Evolutionary conservation across 345 rosid species (phyloP), one percentile per base, ranked within the genome.

Genomic region (Trapa bicornis): DNA sequence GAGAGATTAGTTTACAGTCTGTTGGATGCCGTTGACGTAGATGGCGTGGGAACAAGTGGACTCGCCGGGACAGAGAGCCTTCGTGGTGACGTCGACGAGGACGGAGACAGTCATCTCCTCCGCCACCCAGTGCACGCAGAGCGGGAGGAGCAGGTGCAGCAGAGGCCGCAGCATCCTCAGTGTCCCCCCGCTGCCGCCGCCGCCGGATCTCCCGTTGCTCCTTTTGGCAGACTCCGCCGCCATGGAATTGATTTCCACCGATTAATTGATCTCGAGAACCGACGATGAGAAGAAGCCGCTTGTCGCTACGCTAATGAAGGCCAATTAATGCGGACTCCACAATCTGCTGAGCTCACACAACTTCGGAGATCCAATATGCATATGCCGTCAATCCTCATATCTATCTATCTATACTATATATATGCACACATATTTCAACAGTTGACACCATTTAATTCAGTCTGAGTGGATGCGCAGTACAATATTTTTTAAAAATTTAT

Each of bases 91-190:
- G 74, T 84, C 88, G 69, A 84, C 84, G 69, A 81, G 85, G 65
- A 84, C 82, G 45, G 88, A 84, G 66, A 84, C 88, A 11, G 88
- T 84, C 88, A 84, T 84, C 74, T 75, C 80, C 77, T 84, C 85
- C 0, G 84, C 88, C 36, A 73, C 65, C 88, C 88, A 84, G 66
- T 84, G 85, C 32, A 81, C 61, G 77, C 75, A 77, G 6, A 84
- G 75, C 12, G 88, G 85, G 47, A 84, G 37, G 72, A 84, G 68
- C 69, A 84, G 65, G 42, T 81, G 83, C 43, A 73, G 66, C 65
- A 84, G 72, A 45, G 82, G 85, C 73, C 77, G 76, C 61, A 84
- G 66, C 63, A 79, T 81, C 71, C 60, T 54, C 9, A 78, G 65
- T 52, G 79, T 82, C 7, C 72, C 54, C 33, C 81, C 79, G 70